These are phyloP conservation scores for Naganishia vaughanmartiniae DNA, from an alignment of 768 basidiomycete species.

Conservation along the genomic window DNA sequence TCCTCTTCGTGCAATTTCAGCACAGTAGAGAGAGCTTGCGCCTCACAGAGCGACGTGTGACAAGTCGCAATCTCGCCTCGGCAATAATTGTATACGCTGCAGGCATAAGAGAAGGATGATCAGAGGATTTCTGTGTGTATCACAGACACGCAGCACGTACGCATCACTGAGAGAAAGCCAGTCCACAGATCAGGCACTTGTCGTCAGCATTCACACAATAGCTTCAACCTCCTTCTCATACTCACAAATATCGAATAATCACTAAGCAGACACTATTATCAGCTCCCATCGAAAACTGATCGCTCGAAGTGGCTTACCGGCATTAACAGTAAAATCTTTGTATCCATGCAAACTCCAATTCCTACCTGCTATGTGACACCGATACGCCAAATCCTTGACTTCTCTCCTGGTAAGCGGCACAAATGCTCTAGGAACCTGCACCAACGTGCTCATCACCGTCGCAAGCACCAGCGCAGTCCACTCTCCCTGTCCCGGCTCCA, in stretches of 20 bases:
- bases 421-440: conserved; percentile 83
- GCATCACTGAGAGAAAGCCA: background rate
- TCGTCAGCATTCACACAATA: background rate
- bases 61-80: conserved; percentile 79
- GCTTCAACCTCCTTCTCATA: conserved; percentile 30
- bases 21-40: conserved; percentile 45
- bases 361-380: conserved; percentile 61
- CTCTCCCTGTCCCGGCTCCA: conserved; percentile 68
- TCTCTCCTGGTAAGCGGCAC: conserved; percentile 71
- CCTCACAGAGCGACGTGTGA: conserved; percentile 82
- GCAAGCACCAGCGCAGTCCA: conserved; percentile 90
- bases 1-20: conserved; percentile 37
- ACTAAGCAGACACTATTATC: conserved; percentile 55
- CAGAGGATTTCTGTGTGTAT: conserved; percentile 11
- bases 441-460: conserved; percentile 78
- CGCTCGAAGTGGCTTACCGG: conserved; percentile 35
- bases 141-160: background rate
- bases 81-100: conserved; percentile 82
- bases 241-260: conserved; percentile 84
- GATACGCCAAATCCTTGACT: conserved; percentile 77
- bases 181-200: background rate
- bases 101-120: conserved; percentile 54
- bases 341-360: conserved; percentile 36
- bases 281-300: background rate
- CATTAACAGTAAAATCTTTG: conserved; percentile 33